Evolutionary conservation across 169 alveolate species (phyloP).

Genomic region (Eimeria falciformis): DNA sequence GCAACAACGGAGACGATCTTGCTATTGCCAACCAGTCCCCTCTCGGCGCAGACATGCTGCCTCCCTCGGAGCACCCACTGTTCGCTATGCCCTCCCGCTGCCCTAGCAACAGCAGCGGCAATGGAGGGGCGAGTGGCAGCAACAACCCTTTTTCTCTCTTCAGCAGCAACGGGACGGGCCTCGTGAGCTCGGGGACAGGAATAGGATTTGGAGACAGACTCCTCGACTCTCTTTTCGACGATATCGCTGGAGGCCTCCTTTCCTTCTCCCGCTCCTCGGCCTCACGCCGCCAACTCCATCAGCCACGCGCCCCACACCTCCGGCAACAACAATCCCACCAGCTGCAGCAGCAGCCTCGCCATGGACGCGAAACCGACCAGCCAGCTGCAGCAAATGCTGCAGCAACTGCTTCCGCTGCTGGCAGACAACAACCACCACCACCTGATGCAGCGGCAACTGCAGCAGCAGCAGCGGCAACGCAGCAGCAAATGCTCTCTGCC

Average conservation of each 20-base stretch:
- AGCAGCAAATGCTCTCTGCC: constrained; percentile 52
- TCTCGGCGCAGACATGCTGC: constrained; percentile 27
- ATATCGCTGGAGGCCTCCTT: constrained; percentile 21
- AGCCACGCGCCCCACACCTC: background rate
- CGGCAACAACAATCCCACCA: background rate
- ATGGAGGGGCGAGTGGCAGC: background rate
- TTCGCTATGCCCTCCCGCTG: background rate
- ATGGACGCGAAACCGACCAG: background rate
- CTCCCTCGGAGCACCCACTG: constrained; percentile 37
- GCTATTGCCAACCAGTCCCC: background rate
- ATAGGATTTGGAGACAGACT: constrained; percentile 7
- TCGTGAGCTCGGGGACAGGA: background rate
- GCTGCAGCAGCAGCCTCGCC: constrained; percentile 13
- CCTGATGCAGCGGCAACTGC: constrained; percentile 20
- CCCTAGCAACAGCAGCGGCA: constrained; percentile 58
- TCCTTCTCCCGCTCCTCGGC: background rate
- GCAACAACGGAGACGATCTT: background rate
- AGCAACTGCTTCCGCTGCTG: constrained; percentile 5
- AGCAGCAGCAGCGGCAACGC: constrained; percentile 52
- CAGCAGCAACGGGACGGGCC: constrained; percentile 37
- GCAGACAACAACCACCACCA: constrained; percentile 43
- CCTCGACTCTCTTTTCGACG: constrained; percentile 38
- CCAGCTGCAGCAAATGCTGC: constrained; percentile 11
- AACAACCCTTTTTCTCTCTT: constrained; percentile 2
- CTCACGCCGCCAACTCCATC: background rate